Evolutionary conservation across 805 yeast species (phyloP).

Genomic region (Cyberlindnera lachancei): DNA sequence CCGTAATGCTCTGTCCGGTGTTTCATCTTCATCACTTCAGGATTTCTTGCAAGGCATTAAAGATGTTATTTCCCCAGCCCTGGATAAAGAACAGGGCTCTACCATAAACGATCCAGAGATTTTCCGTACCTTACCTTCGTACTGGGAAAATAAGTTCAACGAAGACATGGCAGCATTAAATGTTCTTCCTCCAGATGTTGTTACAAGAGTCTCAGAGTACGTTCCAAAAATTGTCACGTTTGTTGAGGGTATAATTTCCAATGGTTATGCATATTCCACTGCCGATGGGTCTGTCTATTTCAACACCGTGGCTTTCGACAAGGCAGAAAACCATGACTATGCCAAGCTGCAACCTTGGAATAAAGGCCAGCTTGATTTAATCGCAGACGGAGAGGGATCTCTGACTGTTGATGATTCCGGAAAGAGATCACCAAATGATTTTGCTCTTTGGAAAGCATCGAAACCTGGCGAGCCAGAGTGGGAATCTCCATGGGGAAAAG

Average conservation of each 20-base stretch:
- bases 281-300: conserved; percentile 93
- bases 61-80: conserved; percentile 64
- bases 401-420: conserved; percentile 45
- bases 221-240: conserved; percentile 85
- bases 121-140: conserved; percentile 75
- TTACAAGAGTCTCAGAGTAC: conserved; percentile 93
- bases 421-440: conserved; percentile 74
- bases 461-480: conserved; percentile 97
- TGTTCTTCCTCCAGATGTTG: conserved; percentile 75
- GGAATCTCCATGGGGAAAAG: conserved; percentile 94
- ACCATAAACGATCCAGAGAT: conserved; percentile 78
- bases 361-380: conserved; percentile 76
- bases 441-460: conserved; percentile 94
- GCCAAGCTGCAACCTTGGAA: conserved; percentile 99
- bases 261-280: conserved; percentile 81
- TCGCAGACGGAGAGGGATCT: conserved; percentile 94
- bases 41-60: conserved; percentile 47
- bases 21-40: conserved; percentile 21
- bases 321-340: conserved; percentile 63
- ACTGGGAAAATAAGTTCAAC: conserved; percentile 83
- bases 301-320: conserved; percentile 79
- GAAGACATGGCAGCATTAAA: conserved; percentile 80
- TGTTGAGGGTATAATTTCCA: conserved; percentile 64
- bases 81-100: conserved; percentile 69
- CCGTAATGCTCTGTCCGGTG: conserved; percentile 32